Evolutionary conservation across 139 green algal species (phyloP).

Genomic region (Micromonas commoda): DNA sequence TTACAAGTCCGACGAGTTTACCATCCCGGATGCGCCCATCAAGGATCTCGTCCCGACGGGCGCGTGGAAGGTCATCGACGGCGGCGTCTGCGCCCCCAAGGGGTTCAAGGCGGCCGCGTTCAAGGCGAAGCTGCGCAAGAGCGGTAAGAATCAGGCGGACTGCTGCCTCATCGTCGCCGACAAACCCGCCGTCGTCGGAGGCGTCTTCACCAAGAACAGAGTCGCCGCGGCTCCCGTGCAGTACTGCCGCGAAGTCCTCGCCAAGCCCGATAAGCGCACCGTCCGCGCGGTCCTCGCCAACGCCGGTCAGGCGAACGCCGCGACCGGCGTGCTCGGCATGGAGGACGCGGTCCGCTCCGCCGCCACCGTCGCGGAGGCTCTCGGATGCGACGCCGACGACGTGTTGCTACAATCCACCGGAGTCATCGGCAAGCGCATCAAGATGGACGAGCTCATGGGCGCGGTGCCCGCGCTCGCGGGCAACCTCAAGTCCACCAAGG

Average conservation of each 20-base stretch:
- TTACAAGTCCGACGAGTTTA: neutral
- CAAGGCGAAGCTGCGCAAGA: slow-evolving; percentile 68
- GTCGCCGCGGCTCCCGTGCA: slow-evolving; percentile 89
- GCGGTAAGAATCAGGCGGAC: slow-evolving; percentile 75
- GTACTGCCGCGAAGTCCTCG: slow-evolving; percentile 85
- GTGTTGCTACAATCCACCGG: slow-evolving; percentile 79
- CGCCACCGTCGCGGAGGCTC: slow-evolving; percentile 45
- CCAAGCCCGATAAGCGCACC: slow-evolving; percentile 45
- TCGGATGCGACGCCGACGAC: slow-evolving; percentile 59
- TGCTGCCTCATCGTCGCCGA: slow-evolving; percentile 78
- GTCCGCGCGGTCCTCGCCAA: slow-evolving; percentile 83
- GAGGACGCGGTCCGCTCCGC: slow-evolving; percentile 57
- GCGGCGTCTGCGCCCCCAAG: slow-evolving; percentile 57
- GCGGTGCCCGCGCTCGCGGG: slow-evolving; percentile 66
- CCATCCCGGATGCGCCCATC: slow-evolving; percentile 15
- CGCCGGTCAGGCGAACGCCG: slow-evolving; percentile 76
- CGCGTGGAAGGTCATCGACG: slow-evolving; percentile 26
- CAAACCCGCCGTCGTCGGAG: slow-evolving; percentile 46
- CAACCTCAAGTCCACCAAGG: slow-evolving; percentile 46
- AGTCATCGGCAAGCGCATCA: slow-evolving; percentile 94
- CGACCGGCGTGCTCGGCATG: slow-evolving; percentile 73
- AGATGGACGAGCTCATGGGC: slow-evolving; percentile 70
- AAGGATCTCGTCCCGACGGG: neutral
- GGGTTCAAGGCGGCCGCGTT: slow-evolving; percentile 88
- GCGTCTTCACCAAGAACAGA: slow-evolving; percentile 92